phyloP scores from a whole-genome alignment of 2,329 filamentous ascomycete genomes.

The Trichoderma breve region DNA sequence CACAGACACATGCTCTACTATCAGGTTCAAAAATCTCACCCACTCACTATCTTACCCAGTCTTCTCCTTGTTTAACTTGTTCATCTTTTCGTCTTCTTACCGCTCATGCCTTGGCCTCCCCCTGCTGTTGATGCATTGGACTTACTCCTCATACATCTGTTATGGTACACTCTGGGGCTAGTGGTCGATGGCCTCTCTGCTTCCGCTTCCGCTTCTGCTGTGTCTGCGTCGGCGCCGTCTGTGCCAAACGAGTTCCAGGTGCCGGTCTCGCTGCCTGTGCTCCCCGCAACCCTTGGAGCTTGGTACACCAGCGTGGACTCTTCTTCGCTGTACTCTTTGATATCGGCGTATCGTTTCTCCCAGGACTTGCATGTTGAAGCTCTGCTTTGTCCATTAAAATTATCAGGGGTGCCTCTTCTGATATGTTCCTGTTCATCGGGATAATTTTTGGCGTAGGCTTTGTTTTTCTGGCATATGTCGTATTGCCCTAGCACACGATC shows the following conservation, averaged over 20 bases:
- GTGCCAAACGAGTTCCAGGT: neutral
- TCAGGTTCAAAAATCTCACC: neutral
- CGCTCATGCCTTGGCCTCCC: neutral
- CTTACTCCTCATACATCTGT: neutral
- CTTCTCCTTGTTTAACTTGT: neutral
- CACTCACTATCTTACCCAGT: neutral
- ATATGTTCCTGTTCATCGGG: no score
- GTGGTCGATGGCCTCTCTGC: neutral
- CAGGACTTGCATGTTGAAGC: neutral
- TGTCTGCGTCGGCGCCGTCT: neutral
- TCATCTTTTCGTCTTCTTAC: neutral
- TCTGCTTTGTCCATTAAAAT: neutral
- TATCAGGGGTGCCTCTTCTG: neutral
- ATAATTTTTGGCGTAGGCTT: neutral
- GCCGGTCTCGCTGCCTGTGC: slow-evolving; percentile 3
- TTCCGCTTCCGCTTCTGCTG: neutral
- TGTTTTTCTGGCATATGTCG: neutral
- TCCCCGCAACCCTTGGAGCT: neutral
- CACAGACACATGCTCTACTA: neutral
- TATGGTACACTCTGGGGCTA: neutral
- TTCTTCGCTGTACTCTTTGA: neutral
- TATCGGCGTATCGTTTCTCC: neutral
- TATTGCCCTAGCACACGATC: neutral
- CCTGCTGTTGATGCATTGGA: neutral
- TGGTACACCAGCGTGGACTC: neutral